phyloP scores from a whole-genome alignment of 1,139 yeast species.

The Blastobotrys indianensis region DNA sequence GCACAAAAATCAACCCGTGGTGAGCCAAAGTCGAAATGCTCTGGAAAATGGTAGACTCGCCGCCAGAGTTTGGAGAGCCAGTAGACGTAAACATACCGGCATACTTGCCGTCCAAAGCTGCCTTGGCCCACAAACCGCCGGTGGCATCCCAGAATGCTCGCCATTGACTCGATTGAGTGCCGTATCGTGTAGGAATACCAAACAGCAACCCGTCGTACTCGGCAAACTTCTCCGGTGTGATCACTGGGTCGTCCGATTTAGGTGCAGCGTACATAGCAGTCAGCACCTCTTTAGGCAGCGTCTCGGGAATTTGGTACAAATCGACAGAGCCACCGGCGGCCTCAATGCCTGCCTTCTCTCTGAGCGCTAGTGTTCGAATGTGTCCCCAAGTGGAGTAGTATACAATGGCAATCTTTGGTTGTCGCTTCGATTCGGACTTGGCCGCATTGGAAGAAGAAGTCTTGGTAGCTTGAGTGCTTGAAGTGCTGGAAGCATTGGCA shows the following conservation, averaged over 20 bases:
- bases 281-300: slow-evolving; percentile 59
- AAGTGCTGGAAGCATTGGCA: too few relatives aligned
- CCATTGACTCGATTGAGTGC: slow-evolving; percentile 77
- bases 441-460: too few relatives aligned
- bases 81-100: slow-evolving; percentile 76
- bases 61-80: slow-evolving; percentile 82
- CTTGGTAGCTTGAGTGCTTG: too few relatives aligned
- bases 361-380: slow-evolving; percentile 59
- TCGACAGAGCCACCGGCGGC: slow-evolving; percentile 69
- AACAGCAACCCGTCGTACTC: slow-evolving; percentile 71
- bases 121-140: slow-evolving; percentile 77
- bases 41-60: slow-evolving; percentile 64
- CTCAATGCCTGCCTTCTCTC: slow-evolving; percentile 64
- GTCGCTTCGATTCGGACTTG: slow-evolving; percentile 23
- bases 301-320: slow-evolving; percentile 69
- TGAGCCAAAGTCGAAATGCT: slow-evolving; percentile 64
- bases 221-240: slow-evolving; percentile 49
- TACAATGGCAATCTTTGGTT: slow-evolving; percentile 59
- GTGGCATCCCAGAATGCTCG: slow-evolving; percentile 77
- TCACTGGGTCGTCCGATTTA: slow-evolving; percentile 60
- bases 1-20: slow-evolving; percentile 75
- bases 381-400: slow-evolving; percentile 83
- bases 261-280: slow-evolving; percentile 59
- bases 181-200: slow-evolving; percentile 81
- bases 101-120: slow-evolving; percentile 67